Conservation (phyloP, 495 filamentous ascomycete species). For the Aspergillus wentii region DNA sequence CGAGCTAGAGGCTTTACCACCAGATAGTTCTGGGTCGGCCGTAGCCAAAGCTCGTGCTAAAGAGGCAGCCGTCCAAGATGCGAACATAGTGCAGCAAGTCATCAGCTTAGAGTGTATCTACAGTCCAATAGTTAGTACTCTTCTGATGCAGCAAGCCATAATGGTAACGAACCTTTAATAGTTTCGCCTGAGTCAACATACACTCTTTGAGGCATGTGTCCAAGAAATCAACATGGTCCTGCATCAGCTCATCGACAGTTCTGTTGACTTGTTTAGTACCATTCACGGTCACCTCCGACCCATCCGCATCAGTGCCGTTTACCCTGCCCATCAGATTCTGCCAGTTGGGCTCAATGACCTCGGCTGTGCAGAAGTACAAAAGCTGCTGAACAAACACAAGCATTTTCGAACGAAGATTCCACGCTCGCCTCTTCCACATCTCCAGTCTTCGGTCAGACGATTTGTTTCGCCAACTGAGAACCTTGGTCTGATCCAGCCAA, state of each 20-base stretch:
- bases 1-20: conserved; percentile 27
- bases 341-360: conserved; percentile 99
- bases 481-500: conserved; percentile 86
- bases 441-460: conserved; percentile 71
- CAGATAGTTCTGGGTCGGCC: conserved; percentile 67
- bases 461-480: conserved; percentile 78
- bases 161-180: conserved; percentile 65
- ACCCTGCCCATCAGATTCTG: conserved; percentile 82
- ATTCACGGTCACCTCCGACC: conserved; percentile 42
- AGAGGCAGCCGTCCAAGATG: conserved; percentile 69
- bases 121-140: no score
- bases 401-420: conserved; percentile 91
- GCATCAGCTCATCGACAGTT: conserved; percentile 97
- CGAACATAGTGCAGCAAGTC: conserved; percentile 88
- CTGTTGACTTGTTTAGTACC: conserved; percentile 56
- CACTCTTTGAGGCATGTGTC: conserved; percentile 98
- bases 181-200: conserved; percentile 94
- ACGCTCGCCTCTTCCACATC: conserved; percentile 87
- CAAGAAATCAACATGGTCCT: conserved; percentile 97
- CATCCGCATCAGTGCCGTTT: conserved; percentile 54
- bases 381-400: conserved; percentile 94
- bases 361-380: conserved; percentile 91
- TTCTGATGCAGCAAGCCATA: conserved; percentile 16
- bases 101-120: conserved; percentile 95
- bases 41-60: conserved; percentile 74